Evolutionary conservation across 352 stramenopile genomes (phyloP), one percentile per base, ranked within the genome.

Genomic region (Globisporangium recalcitrans): DNA sequence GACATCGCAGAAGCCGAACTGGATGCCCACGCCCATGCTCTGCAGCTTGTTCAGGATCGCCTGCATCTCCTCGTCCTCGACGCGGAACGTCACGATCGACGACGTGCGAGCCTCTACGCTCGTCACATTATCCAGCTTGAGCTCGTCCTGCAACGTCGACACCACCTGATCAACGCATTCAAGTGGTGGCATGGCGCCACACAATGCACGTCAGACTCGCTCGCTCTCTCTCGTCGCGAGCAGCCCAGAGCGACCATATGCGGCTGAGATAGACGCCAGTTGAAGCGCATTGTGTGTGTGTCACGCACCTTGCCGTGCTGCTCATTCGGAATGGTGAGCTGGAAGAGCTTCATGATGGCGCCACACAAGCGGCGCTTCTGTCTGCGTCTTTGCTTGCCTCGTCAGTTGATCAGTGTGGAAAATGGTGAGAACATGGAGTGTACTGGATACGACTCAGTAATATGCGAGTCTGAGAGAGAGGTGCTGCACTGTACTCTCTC

Each of bases 1-100:
- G 73, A 94, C 85, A 61, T 94, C 85, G 68, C 85, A 94, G 63
- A 94, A 92, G 52, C 85, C 85, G 60, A 92, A 94, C 65, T 92
- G 79, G 34, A 94, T 83, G 27, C 85, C 85, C 24, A 94, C 85
- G 54, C 85, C 85, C 74, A 91, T 87, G 52, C 71, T 70, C 68
- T 94, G 83, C 38, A 94, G 76, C 52, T 80, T 83, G 60, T 82
- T 94, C n/a, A 94, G 68, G 52, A 94, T 88, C 24, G 73, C 64
- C 68, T 94, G 82, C 85, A 93, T 91, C 64, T 93, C 79, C 53
- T 81, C 79, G 68, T 93, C 85, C 58, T 93, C 85, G 8, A 91
- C 83, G 62, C 82, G 81, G 69, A 92, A 94, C 54, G 80, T 92
- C 67, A 94, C 85, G 59, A 94, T 94, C 48, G 78, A 93, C 47